Percentiles rank a stretch among this genome's conserved stretches.
phyloP scores from a whole-genome alignment of 1,139 yeast species.

The Debaryomycetaceae sp. region DNA sequence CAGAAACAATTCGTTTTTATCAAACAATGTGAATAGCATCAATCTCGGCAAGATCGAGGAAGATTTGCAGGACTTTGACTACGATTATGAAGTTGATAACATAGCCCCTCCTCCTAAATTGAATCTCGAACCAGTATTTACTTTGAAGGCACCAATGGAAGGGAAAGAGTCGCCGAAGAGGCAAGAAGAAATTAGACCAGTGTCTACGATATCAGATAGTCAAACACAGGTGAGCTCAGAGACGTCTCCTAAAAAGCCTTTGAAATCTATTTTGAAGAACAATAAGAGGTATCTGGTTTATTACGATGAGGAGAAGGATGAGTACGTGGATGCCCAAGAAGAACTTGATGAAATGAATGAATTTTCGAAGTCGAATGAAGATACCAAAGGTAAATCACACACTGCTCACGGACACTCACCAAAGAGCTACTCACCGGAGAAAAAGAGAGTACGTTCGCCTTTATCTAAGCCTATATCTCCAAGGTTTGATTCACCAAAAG shows the following conservation, averaged over 20 bases:
- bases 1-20: slow-evolving; percentile 13
- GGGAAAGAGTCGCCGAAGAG: neutral
- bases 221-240: neutral
- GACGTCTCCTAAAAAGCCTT: slow-evolving; percentile 21
- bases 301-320: slow-evolving; percentile 8
- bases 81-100: slow-evolving; percentile 33
- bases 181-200: neutral
- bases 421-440: slow-evolving; percentile 4
- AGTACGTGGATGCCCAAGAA: slow-evolving; percentile 8
- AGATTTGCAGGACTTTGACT: slow-evolving; percentile 44
- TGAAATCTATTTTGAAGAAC: slow-evolving; percentile 35
- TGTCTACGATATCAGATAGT: neutral
- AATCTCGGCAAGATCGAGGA: slow-evolving; percentile 43
- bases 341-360: slow-evolving; percentile 1
- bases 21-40: slow-evolving; percentile 13
- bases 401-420: slow-evolving; percentile 14
- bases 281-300: slow-evolving; percentile 14
- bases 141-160: neutral
- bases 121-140: slow-evolving; percentile 1
- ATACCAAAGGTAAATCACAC: slow-evolving; percentile 2
- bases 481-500: neutral
- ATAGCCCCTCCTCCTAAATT: slow-evolving; percentile 6
- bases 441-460: neutral
- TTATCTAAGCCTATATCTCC: neutral
- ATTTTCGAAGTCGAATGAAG: neutral